Base-by-base conservation (phyloP, 176 grass and related monocot genomes). In the Ensete glaucum region DNA sequence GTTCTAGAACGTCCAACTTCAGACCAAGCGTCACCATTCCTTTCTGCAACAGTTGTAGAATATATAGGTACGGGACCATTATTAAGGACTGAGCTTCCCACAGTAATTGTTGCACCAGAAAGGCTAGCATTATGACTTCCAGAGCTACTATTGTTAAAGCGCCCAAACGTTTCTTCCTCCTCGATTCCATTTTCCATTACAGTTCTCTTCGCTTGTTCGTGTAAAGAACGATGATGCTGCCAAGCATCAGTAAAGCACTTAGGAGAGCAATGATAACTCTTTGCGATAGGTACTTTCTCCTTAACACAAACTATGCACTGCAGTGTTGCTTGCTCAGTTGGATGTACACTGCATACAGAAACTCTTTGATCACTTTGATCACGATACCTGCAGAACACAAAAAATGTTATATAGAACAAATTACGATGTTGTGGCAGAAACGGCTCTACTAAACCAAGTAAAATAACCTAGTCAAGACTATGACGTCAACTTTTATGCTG, bases 201-300 rank as follows among this genome's bases (percentile, higher is more conserved):
- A 62, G 88, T 77, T 82, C 77, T 99, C 80, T 69, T 89, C 21
- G 96, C 96, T 25, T 84, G 88, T 62, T 99, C 96, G 82, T 99
- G 96, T 79, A 99, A 87, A 82, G 86, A 85, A 67, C 83, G 85
- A 79, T 99, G 96, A 70, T 92, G 91, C 81, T 89, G 91, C 96
- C 96, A 99, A 50, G 91, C 90, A 84, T 95, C 96, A 75, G 87
- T 81, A 74, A 99, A 99, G 62, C 96, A 99, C 80, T 85, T 99
- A 67, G 96, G 68, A 21, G 88, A 88, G 81, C 96, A 99, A 68
- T 99, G 96, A 49, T 92, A 99, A 73, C 96, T 99, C 85, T 94
- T 99, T 50, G 85, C 81, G 82, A 86, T 74, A 77, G 96, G 96
- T 78, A 99, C 84, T 86, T 99, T 99, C 84, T 88, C 92, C 82